Evolutionary conservation across 768 basidiomycete species (phyloP), one percentile per base, ranked within the genome.

Genomic region (Grammothele lineata): DNA sequence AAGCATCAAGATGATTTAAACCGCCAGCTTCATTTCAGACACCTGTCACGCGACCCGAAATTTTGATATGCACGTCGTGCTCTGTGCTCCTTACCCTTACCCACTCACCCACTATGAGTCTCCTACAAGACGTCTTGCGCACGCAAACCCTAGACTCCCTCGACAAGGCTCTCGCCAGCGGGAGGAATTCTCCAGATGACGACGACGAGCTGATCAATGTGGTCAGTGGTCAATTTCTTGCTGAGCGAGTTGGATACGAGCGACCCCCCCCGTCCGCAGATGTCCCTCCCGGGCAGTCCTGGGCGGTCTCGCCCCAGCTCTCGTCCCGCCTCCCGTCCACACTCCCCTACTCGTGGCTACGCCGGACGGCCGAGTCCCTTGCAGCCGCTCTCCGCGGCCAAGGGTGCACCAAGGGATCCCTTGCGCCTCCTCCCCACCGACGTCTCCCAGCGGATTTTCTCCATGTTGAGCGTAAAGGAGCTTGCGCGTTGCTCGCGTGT

Each of bases 401-500:
- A 50, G 39, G 37, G 50, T 10, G 40, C 40, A 40, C 62, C 68
- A 17, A 64, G 68, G 21, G 62, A 92, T 61, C 84, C 83, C 0
- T 73, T 92, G 22, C 79, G 73, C 52, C 74, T 67, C 1, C 75
- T 96, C 37, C 87, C 90, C 1, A 93, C 91, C 7, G 86, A 92
- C 54, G 58, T 93, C 17, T 83, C 84, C 1, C 91, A 94, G 57
- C 72, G 77, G 15, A 81, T 95, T 47, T 92, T 95, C 59, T 63
- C 75, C 1, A 65, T 66, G 42, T 70, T 96, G 5, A 65, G 77
- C 11, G 67, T 86, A 23, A 66, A 66, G 47, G 82, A 90, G 45
- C 76, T 95, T 32, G 84, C 87, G 4, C 74, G 77, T 45, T 93
- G 90, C 58, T 77, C 91, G 19, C 66, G 83, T 26, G 91, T 95